Evolutionary conservation across 768 basidiomycete species (phyloP).

Genomic region (Serpula lacrymans): DNA sequence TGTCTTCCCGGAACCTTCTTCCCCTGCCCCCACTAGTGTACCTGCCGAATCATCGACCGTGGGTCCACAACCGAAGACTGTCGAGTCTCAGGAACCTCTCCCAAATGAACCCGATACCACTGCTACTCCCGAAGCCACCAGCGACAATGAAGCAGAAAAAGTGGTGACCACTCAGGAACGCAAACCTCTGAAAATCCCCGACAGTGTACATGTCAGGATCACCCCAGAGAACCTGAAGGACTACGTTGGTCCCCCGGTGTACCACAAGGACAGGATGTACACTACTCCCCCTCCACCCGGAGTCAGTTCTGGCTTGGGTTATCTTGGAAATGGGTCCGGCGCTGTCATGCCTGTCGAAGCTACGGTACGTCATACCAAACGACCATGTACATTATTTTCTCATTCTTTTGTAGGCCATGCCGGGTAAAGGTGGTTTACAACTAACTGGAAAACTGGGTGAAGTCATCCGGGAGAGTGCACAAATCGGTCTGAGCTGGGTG

Average conservation of each 20-base stretch:
- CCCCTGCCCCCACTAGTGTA: conserved; percentile 15
- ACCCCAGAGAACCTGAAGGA: conserved; percentile 88
- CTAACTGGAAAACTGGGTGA: conserved; percentile 97
- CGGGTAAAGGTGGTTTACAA: conserved; percentile 89
- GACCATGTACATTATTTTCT: conserved; percentile 2
- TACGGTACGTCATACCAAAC: conserved; percentile 50
- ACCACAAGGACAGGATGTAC: conserved; percentile 94
- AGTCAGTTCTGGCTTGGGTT: conserved; percentile 93
- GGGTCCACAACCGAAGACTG: conserved; percentile 28
- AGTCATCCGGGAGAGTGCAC: conserved; percentile 94
- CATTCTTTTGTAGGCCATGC: conserved; percentile 71
- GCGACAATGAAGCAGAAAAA: conserved; percentile 35
- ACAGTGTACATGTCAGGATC: conserved; percentile 74
- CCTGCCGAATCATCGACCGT: conserved; percentile 8
- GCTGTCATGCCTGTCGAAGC: conserved; percentile 98
- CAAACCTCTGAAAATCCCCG: conserved; percentile 78
- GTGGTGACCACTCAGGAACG: conserved; percentile 74
- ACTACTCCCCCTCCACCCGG: conserved; percentile 77
- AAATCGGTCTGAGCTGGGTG: conserved; percentile 92
- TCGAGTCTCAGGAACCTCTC: conserved; percentile 51
- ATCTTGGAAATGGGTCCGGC: conserved; percentile 93
- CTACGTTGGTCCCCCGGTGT: conserved; percentile 94
- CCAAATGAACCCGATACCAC: conserved; percentile 32
- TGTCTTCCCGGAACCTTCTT: conserved; percentile 67
- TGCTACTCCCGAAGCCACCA: conserved; percentile 9